phyloP scores from a whole-genome alignment of 768 basidiomycete genomes.

The Hydnum rufescens region DNA sequence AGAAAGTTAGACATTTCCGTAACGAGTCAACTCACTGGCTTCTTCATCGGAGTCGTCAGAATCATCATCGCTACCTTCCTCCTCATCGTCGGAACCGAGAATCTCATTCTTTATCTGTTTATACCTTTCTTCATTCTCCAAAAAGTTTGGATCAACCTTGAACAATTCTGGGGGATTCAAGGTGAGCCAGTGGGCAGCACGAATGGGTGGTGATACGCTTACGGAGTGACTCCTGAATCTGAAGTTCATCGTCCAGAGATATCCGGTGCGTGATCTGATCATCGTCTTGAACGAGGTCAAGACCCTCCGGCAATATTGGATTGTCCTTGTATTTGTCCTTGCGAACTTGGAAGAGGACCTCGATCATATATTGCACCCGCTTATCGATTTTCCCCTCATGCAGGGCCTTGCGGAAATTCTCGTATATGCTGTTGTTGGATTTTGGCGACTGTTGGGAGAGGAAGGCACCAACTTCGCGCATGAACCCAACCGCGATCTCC shows the following conservation, averaged over 20 bases:
- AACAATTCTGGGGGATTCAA: slow-evolving; percentile 53
- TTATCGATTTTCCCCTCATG: slow-evolving; percentile 83
- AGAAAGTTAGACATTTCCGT: background rate
- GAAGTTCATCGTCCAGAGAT: slow-evolving; percentile 78
- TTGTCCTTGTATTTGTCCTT: slow-evolving; percentile 99
- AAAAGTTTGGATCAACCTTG: slow-evolving; percentile 75
- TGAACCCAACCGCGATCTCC: slow-evolving; percentile 95
- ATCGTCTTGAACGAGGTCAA: slow-evolving; percentile 94
- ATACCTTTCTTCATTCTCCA: slow-evolving; percentile 90
- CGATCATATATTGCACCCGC: slow-evolving; percentile 98
- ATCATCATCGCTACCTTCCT: slow-evolving; percentile 28
- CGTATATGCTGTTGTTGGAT: slow-evolving; percentile 85
- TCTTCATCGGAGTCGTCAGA: slow-evolving; percentile 38
- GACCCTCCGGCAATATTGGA: slow-evolving; percentile 77
- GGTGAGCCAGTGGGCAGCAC: background rate
- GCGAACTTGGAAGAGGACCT: slow-evolving; percentile 95
- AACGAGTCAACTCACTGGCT: slow-evolving; percentile 18
- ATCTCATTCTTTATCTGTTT: slow-evolving; percentile 82
- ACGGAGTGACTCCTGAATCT: slow-evolving; percentile 91
- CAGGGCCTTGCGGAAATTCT: slow-evolving; percentile 89
- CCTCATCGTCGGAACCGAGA: slow-evolving; percentile 64
- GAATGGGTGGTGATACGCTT: slow-evolving; percentile 16
- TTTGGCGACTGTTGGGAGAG: slow-evolving; percentile 85
- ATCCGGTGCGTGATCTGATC: slow-evolving; percentile 95
- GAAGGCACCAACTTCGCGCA: slow-evolving; percentile 92